These are phyloP conservation scores for Trypanosoma boissoni DNA, from an alignment of 208 protist species.

Conservation along the genomic window DNA sequence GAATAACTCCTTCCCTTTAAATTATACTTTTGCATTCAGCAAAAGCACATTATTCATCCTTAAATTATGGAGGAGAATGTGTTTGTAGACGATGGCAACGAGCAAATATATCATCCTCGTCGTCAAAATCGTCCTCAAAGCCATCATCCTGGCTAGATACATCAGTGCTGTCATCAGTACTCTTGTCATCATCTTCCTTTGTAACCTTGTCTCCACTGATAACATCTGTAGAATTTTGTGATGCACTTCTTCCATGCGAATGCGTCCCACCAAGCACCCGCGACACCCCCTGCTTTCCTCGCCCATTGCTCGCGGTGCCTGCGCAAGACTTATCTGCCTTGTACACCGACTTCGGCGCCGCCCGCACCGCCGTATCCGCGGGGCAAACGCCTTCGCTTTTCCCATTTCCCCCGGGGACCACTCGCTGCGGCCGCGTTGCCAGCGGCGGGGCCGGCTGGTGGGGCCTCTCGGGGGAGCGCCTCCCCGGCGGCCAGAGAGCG, in stretches of 20 bases:
- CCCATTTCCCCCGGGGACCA: too few relatives aligned
- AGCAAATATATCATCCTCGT: constrained; percentile 21
- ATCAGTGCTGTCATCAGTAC: constrained; percentile 19
- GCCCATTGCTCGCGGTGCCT: neutral
- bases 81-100: constrained; percentile 18
- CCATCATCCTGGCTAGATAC: constrained; percentile 6
- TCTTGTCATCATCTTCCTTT: constrained; percentile 22
- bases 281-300: constrained; percentile 29
- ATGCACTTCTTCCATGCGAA: constrained; percentile 44
- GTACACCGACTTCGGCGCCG: neutral
- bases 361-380: too few relatives aligned
- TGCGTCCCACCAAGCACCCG: constrained; percentile 58
- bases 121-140: constrained; percentile 22
- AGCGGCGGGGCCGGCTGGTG: too few relatives aligned
- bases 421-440: too few relatives aligned
- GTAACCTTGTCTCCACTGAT: constrained; percentile 20
- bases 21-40: neutral
- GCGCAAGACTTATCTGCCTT: too few relatives aligned
- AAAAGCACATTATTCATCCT: too few relatives aligned
- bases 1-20: too few relatives aligned
- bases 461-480: too few relatives aligned
- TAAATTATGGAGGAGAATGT: constrained; percentile 19
- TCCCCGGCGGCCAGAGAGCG: neutral
- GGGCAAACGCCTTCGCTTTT: too few relatives aligned
- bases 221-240: too few relatives aligned